Evolutionary conservation across 257 asterid genomes (phyloP).

Genomic region (Ophiorrhiza pumila): DNA sequence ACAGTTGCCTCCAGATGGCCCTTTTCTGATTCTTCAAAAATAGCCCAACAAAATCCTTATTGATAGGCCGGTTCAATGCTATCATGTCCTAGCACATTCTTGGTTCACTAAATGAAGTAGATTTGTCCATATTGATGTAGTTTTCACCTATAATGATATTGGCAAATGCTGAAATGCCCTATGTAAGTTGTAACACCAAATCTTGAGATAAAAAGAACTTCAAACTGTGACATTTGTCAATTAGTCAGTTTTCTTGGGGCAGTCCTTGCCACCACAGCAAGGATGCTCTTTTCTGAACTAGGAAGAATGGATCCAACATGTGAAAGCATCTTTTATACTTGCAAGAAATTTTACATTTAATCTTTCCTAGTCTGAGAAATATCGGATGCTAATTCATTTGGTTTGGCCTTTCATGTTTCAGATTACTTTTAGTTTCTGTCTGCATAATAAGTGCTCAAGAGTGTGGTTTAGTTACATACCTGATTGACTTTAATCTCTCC

Average conservation of each 20-base stretch:
- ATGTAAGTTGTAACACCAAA: neutral
- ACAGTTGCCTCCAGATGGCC: neutral
- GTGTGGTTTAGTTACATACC: slow-evolving; percentile 34
- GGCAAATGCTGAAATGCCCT: neutral
- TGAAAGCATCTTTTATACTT: neutral
- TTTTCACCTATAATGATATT: neutral
- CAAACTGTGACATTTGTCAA: neutral
- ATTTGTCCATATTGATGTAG: neutral
- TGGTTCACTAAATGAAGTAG: neutral
- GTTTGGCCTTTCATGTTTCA: neutral
- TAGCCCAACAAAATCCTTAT: neutral
- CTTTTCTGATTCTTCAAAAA: neutral
- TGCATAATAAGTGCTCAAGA: slow-evolving; percentile 1
- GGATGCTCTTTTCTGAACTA: neutral
- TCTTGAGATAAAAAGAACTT: neutral
- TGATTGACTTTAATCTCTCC: slow-evolving; percentile 59
- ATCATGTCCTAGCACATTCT: neutral
- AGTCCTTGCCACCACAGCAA: neutral
- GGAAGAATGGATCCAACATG: neutral
- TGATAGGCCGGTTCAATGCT: neutral
- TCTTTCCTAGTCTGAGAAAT: neutral
- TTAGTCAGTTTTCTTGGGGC: neutral
- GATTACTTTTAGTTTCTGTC: neutral
- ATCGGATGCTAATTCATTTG: neutral
- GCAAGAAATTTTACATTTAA: neutral